phyloP scores from a whole-genome alignment of 495 filamentous ascomycete genomes.

The Oidiodendron maius region DNA sequence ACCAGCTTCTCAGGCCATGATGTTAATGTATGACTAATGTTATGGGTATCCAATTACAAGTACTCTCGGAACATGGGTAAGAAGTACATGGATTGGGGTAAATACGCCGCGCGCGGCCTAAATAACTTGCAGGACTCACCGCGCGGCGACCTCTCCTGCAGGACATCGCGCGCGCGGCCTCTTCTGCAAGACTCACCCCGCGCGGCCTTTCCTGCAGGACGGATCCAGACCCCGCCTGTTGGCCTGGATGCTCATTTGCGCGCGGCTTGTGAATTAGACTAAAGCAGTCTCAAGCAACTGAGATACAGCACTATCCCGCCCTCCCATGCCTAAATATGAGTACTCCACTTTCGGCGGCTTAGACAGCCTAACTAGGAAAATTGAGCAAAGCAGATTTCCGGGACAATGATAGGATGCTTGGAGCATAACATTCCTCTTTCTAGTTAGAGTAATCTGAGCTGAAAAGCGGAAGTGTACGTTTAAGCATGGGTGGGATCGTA shows the following conservation, averaged over 20 bases:
- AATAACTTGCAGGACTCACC: neutral
- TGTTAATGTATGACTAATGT: slow-evolving; percentile 11
- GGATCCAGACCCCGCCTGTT: neutral
- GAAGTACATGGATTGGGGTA: slow-evolving; percentile 8
- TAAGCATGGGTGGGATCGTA: slow-evolving; percentile 4
- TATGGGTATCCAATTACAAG: slow-evolving; percentile 11
- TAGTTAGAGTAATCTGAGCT: too few species aligned
- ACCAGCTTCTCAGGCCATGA: slow-evolving; percentile 5
- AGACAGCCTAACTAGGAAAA: too few species aligned
- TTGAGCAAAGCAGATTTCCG: too few species aligned
- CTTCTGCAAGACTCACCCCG: slow-evolving; percentile 14
- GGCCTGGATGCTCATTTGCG: neutral
- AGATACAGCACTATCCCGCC: too few species aligned
- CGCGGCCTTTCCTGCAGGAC: slow-evolving; percentile 23
- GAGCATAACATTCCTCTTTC: too few species aligned
- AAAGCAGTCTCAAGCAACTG: slow-evolving; percentile 1
- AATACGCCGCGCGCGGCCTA: slow-evolving; percentile 9
- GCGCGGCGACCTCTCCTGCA: neutral
- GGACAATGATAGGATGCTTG: too few species aligned
- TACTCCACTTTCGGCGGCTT: too few species aligned
- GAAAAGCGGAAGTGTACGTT: too few species aligned
- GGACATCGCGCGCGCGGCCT: slow-evolving; percentile 1
- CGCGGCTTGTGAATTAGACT: neutral
- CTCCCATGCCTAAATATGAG: too few species aligned
- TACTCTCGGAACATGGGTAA: slow-evolving; percentile 9